Base-by-base conservation (phyloP, 495 filamentous ascomycete genomes). In the Aspergillus ostianus region DNA sequence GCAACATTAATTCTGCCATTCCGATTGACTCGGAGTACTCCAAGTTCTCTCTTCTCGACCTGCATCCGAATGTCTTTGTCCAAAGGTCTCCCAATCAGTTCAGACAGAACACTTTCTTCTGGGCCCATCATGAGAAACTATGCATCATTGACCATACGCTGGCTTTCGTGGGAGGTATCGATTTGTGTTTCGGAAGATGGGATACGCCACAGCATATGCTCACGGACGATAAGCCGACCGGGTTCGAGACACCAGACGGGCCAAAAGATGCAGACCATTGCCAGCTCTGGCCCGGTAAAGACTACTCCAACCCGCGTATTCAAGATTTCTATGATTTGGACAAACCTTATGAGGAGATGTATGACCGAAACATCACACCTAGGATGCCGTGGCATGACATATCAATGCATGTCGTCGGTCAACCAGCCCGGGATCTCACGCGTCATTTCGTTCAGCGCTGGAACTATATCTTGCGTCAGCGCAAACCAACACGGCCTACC, bases 341-440 rank as follows among this genome's bases (percentile, higher is more conserved):
- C 64, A 94, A 95, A 68, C 94, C 94, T 12, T 99, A 98, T 68
- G 95, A 95, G 64, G 94, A 99, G 72, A 99, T 99, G 94, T 99
- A 99, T 67, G 92, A 98, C 67, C 84, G 94, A 47, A 87, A 86
- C 41, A 86, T 87, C 67, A 81, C 94, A 18, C 91, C 95, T 0
- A 81, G 94, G 55, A 99, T 98, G 94, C 95, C 95, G 3, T 99
- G 94, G 94, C 94, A 99, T 67, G 94, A 99, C 71, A 94, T 99
- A 55, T 86, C 88, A 12, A 99, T 99, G 94, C 94, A 99, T 74
- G 88, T 99, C 26, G 92, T 98, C 23, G 94, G 94, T 44, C 94
- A 98, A 68, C 94, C 94, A 0, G 94, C 94, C 2, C 82, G 94
- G 55, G 94, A 99, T 75, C 82, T 98, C 50, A 96, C 92, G 21